phyloP scores from a whole-genome alignment of 768 basidiomycete species.

The Pisolithus tinctorius region DNA sequence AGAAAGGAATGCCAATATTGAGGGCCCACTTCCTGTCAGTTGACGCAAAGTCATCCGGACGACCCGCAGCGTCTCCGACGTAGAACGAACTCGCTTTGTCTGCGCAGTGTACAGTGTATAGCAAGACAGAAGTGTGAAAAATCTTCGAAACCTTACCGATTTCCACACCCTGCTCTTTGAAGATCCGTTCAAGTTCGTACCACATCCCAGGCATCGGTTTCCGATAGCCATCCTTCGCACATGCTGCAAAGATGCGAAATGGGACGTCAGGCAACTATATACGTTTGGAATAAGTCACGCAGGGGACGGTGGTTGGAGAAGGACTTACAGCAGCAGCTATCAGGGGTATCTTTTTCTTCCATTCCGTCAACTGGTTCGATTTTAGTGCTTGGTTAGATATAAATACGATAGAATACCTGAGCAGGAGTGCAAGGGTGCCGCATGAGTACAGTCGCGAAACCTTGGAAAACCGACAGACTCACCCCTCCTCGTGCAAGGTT shows the following conservation, averaged over 20 bases:
- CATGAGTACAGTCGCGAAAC: background rate
- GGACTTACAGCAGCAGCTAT: constrained; percentile 55
- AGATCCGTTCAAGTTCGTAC: constrained; percentile 61
- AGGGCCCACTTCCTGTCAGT: constrained; percentile 84
- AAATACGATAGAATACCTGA: constrained; percentile 65
- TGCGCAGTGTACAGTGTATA: constrained; percentile 21
- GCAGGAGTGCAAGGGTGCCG: background rate
- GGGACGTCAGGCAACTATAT: constrained; percentile 71
- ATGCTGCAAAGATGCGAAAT: constrained; percentile 75
- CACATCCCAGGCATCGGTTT: constrained; percentile 91
- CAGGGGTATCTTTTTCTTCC: constrained; percentile 70
- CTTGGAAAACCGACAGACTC: constrained; percentile 10
- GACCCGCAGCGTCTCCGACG: constrained; percentile 88
- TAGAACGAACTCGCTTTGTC: constrained; percentile 67
- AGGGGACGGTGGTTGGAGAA: background rate
- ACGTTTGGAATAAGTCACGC: background rate
- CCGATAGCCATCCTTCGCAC: constrained; percentile 63
- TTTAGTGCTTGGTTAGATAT: constrained; percentile 76
- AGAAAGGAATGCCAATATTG: constrained; percentile 67
- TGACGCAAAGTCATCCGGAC: constrained; percentile 67
- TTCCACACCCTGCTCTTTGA: constrained; percentile 44
- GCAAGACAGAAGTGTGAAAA: background rate
- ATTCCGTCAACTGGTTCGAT: constrained; percentile 42
- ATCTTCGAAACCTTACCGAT: constrained; percentile 47
- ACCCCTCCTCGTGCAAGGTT: constrained; percentile 57